Conservation (phyloP, 2,329 filamentous ascomycete genomes). For the Trichophyton schoenleinii region DNA sequence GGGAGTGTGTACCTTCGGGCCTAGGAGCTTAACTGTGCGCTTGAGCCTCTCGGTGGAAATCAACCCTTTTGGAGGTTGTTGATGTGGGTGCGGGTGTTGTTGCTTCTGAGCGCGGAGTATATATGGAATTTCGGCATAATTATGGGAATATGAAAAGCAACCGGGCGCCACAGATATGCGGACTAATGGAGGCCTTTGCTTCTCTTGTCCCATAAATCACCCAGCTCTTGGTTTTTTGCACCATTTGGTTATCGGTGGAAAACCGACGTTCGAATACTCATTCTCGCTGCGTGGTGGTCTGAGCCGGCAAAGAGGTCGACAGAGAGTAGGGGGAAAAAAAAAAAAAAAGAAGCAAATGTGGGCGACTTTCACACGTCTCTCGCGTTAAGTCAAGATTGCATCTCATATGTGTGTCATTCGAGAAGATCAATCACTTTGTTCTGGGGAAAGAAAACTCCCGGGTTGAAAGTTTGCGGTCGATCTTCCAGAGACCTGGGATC, state of each 20-base stretch:
- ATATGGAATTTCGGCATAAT: background rate
- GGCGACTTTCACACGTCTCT: background rate
- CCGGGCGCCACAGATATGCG: background rate
- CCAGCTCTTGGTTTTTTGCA: no score
- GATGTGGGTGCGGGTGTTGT: background rate
- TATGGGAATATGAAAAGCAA: background rate
- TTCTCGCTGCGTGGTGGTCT: background rate
- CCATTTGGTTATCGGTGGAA: no score
- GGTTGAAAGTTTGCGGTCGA: background rate
- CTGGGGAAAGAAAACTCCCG: background rate
- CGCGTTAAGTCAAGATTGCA: background rate
- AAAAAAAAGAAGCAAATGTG: background rate
- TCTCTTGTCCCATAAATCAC: background rate
- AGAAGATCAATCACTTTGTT: background rate
- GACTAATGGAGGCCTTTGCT: no score
- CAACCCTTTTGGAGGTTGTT: background rate
- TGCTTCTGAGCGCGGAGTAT: background rate
- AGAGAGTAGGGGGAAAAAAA: no score
- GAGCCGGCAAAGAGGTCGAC: background rate
- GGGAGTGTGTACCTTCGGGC: background rate
- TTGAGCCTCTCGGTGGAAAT: background rate
- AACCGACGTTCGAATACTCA: no score
- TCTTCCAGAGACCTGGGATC: conserved; percentile 2
- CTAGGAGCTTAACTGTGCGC: background rate
- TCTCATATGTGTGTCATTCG: background rate